Evolutionary conservation across 371 early-diverging fungal genomes (phyloP), one percentile per base, ranked within the genome.

Genomic region (Saksenaea oblongispora): DNA sequence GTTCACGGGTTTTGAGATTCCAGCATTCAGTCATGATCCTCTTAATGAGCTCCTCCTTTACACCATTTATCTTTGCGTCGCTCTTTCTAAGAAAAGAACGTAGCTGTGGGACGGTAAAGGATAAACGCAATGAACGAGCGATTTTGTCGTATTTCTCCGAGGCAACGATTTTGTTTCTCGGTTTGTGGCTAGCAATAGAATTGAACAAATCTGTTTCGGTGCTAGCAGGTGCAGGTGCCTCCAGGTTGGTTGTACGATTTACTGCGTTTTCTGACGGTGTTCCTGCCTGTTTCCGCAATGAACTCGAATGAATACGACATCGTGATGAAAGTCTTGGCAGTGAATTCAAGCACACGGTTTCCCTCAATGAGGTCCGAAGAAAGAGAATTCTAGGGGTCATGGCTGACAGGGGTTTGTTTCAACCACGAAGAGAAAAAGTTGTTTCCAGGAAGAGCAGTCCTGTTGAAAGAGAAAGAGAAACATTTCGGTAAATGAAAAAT

Each of bases 101-200:
- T 14, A 78, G 56, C 36, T 75, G 78, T 36, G 61, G 62, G 0
- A 73, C 73, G 10, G 59, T 74, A 59, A 64, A 75, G 8, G 69
- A 66, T 5, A 47, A 11, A 10, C 51, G 51, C n/a, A 47, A 22
- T 5, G 51, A 47, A 10, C 24, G 51, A 3, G 51, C 51, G 7
- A 47, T 47, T 22, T 47, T 47, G 22, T 47, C 51, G 51, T 47
- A 47, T 17, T 17, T 47, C 22, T 17, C 51, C 18, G 51, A 47
- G n/a, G n/a, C 51, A 7, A 47, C 24, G 22, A 47, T 22, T 4
- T 47, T 47, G 11, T 22, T 47, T 47, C 51, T 47, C n/a, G 51
- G 51, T 22, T 22, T n/a, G 11, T 47, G 51, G 11, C 51, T 47
- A 22, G 51, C 51, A 47, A 47, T 47, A 22, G 51, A 47, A 11